A percentile compares a stretch with the other conserved stretches of the same genome.
These are phyloP conservation scores for Lachnellula hyalina DNA, from an alignment of 2,329 filamentous ascomycete genomes.

Conservation along the genomic window DNA sequence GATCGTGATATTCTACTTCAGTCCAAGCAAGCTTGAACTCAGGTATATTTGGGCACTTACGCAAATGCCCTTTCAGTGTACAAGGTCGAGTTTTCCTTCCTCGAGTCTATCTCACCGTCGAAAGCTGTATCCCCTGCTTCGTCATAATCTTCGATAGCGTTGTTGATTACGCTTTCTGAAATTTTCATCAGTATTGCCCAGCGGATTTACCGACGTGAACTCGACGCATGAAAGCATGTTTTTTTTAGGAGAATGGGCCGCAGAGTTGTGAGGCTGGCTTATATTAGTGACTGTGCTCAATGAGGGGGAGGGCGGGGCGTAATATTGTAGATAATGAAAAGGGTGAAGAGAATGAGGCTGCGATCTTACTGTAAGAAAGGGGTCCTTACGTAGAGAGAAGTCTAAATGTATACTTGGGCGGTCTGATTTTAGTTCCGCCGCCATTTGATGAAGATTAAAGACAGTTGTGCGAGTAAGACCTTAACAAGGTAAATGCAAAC, in stretches of 20 bases:
- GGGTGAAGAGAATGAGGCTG: slow-evolving; percentile 52
- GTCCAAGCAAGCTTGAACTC: too few relatives aligned
- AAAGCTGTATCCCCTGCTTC: slow-evolving; percentile 44
- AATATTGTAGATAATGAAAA: slow-evolving; percentile 50
- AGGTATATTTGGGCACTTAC: not conserved
- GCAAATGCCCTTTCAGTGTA: slow-evolving; percentile 27
- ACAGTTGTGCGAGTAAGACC: slow-evolving; percentile 6
- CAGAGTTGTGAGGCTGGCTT: slow-evolving; percentile 30
- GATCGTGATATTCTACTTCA: too few relatives aligned
- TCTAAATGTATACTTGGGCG: slow-evolving; percentile 46
- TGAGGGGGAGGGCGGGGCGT: slow-evolving; percentile 18
- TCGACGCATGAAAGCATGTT: slow-evolving; percentile 48
- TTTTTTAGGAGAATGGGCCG: slow-evolving; percentile 50
- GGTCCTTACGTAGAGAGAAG: slow-evolving; percentile 46
- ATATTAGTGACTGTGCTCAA: not conserved
- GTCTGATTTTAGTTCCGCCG: slow-evolving; percentile 46
- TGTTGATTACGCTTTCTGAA: slow-evolving; percentile 37
- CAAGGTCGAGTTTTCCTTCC: slow-evolving; percentile 60
- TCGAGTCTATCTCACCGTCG: slow-evolving; percentile 53
- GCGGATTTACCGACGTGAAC: slow-evolving; percentile 55
- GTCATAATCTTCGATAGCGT: slow-evolving; percentile 23
- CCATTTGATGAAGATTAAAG: too few relatives aligned
- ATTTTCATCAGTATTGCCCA: slow-evolving; percentile 56
- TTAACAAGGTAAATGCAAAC: slow-evolving; percentile 26
- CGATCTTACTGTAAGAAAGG: not conserved